These are phyloP conservation scores for Ceratobasidium sp. DNA, from an alignment of 1,284 basidiomycete genomes.

Conservation along the genomic window DNA sequence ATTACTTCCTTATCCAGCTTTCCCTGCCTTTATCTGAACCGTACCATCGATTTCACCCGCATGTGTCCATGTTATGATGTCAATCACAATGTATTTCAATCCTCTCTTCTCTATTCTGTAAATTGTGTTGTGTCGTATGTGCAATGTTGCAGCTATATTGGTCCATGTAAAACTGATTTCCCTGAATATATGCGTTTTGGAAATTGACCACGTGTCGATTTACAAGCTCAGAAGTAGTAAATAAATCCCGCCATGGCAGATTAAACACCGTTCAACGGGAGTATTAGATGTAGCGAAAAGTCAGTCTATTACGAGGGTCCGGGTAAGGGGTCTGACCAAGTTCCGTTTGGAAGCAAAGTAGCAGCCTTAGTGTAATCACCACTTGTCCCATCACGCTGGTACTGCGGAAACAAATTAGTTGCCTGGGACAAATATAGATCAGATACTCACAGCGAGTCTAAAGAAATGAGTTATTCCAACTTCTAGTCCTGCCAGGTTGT, in stretches of 20 bases:
- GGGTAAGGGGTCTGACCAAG: conserved; percentile 73
- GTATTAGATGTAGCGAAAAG: conserved; percentile 20
- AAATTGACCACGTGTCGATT: conserved; percentile 7
- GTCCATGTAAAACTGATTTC: conserved; percentile 1
- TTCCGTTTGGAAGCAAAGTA: conserved; percentile 78
- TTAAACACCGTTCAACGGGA: neutral
- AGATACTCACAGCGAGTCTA: conserved; percentile 73
- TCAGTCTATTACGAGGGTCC: conserved; percentile 62
- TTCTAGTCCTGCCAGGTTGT: conserved; percentile 67
- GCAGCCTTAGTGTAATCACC: conserved; percentile 87
- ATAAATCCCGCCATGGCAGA: conserved; percentile 23
- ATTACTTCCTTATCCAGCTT: neutral
- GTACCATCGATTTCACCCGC: neutral
- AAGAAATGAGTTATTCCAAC: conserved; percentile 78
- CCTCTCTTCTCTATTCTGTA: neutral
- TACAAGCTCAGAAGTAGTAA: neutral
- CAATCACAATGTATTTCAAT: neutral
- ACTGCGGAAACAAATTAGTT: conserved; percentile 52
- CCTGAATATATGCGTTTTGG: conserved; percentile 16
- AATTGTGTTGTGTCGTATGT: too few relatives aligned
- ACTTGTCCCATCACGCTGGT: conserved; percentile 57
- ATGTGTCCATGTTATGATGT: neutral
- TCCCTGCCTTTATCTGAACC: neutral
- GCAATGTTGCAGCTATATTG: too few relatives aligned
- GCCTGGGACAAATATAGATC: conserved; percentile 7